Evolutionary conservation across 768 basidiomycete species (phyloP), one percentile per base, ranked within the genome.

Genomic region (Trametes gibbosa): DNA sequence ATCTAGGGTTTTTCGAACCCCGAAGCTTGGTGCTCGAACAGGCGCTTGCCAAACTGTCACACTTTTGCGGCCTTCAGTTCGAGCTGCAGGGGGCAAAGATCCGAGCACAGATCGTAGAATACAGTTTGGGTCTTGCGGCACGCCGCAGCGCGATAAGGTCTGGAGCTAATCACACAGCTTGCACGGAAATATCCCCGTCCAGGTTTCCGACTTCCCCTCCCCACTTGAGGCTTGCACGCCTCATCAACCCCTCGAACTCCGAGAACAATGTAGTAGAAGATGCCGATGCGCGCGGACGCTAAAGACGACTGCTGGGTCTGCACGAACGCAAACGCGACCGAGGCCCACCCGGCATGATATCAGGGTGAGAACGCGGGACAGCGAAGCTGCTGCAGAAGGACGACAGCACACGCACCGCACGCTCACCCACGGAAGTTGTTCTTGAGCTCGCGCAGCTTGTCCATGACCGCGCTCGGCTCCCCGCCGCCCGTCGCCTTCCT

Each of bases 401-500:
- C 50, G 47, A 54, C 51, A 2, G 35, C 29, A 50, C 29, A 50
- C 58, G 32, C 27, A 63, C 66, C 50, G 32, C 29, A 4, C 17
- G 66, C 69, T 82, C 73, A 90, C 72, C 86, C 90, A 68, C 77
- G 77, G 74, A 84, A 92, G 61, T 80, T 81, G 72, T 96, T 96
- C 84, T 98, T 98, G 79, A 85, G 76, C 43, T 86, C 82, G 49
- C 96, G 78, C 42, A 98, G 74, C 43, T 79, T 78, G 65, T 82
- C 82, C 86, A 97, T 95, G 52, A 90, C 78, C 3, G 73, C 76
- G 58, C 79, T 76, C n/a, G 81, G 74, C 1, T 84, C 75, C 25
- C 75, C 73, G 13, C 65, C 68, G 16, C 69, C 70, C 5, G 81
- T 81, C 2, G 79, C 79, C 37, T 70, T 77, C 69, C 90, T 93